A percentile compares a stretch with the other conserved stretches of the same genome.
phyloP scores from a whole-genome alignment of 1,284 basidiomycete genomes.

The Microbotryomycetes sp. region DNA sequence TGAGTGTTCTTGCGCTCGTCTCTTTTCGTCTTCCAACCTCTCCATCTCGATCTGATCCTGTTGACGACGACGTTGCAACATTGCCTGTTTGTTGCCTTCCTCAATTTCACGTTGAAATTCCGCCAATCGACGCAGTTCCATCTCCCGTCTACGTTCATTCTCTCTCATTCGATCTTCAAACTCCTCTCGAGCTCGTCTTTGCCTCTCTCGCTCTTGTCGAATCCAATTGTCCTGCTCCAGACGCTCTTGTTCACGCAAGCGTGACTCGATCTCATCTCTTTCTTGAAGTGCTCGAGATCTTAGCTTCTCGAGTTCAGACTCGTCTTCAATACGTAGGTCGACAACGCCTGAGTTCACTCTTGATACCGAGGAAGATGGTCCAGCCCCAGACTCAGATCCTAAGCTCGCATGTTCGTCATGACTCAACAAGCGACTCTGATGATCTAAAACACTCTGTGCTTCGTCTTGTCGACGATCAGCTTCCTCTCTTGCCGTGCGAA shows the following conservation, averaged over 20 bases:
- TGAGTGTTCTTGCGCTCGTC: constrained; percentile 8
- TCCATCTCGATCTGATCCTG: neutral
- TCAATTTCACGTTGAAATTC: constrained; percentile 14
- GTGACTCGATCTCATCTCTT: constrained; percentile 5
- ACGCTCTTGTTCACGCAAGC: neutral
- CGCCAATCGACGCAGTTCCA: constrained; percentile 6
- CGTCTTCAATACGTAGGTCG: constrained; percentile 5
- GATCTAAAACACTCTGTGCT: constrained; percentile 17
- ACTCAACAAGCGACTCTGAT: constrained; percentile 10
- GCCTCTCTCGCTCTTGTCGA: constrained; percentile 7
- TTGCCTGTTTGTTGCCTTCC: constrained; percentile 15
- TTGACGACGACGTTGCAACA: neutral
- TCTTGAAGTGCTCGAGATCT: neutral
- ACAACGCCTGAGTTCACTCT: neutral
- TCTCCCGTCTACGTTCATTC: constrained; percentile 3
- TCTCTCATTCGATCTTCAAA: constrained; percentile 13
- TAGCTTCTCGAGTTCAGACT: constrained; percentile 11
- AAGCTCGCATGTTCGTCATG: constrained; percentile 10
- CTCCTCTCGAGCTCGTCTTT: neutral
- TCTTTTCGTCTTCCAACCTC: constrained; percentile 7
- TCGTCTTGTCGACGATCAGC: constrained; percentile 19
- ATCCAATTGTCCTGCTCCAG: neutral
- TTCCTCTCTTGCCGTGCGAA: constrained; percentile 16
- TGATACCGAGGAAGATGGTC: too few relatives aligned
- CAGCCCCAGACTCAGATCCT: constrained; percentile 8